A percentile compares a stretch with the other conserved stretches of the same genome.
Evolutionary conservation across 139 green algal genomes (phyloP).

Genomic region (Raphidocelis subcapitata): DNA sequence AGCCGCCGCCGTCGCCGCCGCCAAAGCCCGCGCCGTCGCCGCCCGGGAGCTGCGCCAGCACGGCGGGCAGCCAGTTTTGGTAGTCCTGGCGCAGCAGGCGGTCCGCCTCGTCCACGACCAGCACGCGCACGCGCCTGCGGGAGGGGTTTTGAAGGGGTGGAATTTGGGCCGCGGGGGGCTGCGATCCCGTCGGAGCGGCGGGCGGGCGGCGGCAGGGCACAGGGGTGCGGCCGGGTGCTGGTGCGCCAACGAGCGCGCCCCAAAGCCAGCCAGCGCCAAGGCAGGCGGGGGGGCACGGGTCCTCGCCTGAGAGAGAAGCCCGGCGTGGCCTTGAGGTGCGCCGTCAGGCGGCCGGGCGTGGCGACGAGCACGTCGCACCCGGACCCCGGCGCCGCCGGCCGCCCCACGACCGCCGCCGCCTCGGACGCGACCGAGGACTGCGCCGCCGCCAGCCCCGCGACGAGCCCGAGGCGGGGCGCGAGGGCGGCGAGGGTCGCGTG

Average conservation of each 20-base stretch:
- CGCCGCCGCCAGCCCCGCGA: slow-evolving; percentile 50
- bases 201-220: too few relatives aligned
- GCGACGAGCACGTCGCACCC: slow-evolving; percentile 61
- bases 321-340: slow-evolving; percentile 61
- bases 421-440: slow-evolving; percentile 41
- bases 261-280: too few relatives aligned
- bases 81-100: slow-evolving; percentile 92
- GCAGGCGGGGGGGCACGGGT: too few relatives aligned
- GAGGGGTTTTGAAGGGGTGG: too few relatives aligned
- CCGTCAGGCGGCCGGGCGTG: slow-evolving; percentile 78
- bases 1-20: too few relatives aligned
- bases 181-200: too few relatives aligned
- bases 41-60: slow-evolving; percentile 45
- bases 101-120: slow-evolving; percentile 92
- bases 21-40: not conserved
- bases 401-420: slow-evolving; percentile 35
- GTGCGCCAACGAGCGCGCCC: too few relatives aligned
- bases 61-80: slow-evolving; percentile 86
- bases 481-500: slow-evolving; percentile 60
- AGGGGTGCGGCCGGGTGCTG: too few relatives aligned
- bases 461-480: slow-evolving; percentile 52
- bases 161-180: too few relatives aligned
- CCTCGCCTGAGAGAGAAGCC: slow-evolving; percentile 42
- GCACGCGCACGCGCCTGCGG: not conserved
- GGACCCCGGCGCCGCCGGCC: not conserved